Base-by-base conservation (phyloP, 768 basidiomycete genomes). In the Tylopilus subfusipes region DNA sequence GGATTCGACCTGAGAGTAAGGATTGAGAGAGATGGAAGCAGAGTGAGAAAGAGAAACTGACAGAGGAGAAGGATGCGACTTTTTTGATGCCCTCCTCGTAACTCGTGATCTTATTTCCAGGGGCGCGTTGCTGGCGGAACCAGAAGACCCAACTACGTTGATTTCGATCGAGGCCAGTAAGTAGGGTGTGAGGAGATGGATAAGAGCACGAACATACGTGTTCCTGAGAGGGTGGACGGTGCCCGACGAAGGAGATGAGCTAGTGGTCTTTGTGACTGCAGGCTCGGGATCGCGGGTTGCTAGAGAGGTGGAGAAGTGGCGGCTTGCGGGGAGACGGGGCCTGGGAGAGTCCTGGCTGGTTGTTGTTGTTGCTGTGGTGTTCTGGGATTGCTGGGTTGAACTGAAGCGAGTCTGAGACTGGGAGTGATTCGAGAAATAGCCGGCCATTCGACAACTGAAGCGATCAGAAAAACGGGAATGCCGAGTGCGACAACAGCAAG, bases 31-130 rank as follows among this genome's bases (percentile, higher is more conserved):
- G 53, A 19, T 27, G 53, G 12, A 42, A 14, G 16, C 8, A 40
- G 22, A 34, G 46, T 12, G 42, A 48, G 14, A 31, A 18, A 51
- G 34, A 48, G 49, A 12, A 0, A 76, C 85, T 49, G 57, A 92
- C 90, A 6, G 92, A 95, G 60, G 88, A 85, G 67, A 95, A 96
- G 5, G 90, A 84, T 6, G 93, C 84, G 44, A 98, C 85, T 71
- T 88, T 88, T 74, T 93, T 93, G 65, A 98, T 96, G 27, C 93
- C 93, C 66, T 96, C 93, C 65, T 97, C 94, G 66, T 98, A 97
- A 66, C 83, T 93, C 12, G 85, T 79, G 58, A 90, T 85, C 73
- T 94, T 96, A 57, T 89, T 92, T 14, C 92, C 93, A 16, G 92
- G 91, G 2, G 89, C 77, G 57, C 91, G 88, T 68, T 96, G 93